Base-by-base conservation (phyloP, 129 eudicot species). In the Logfia minima region DNA sequence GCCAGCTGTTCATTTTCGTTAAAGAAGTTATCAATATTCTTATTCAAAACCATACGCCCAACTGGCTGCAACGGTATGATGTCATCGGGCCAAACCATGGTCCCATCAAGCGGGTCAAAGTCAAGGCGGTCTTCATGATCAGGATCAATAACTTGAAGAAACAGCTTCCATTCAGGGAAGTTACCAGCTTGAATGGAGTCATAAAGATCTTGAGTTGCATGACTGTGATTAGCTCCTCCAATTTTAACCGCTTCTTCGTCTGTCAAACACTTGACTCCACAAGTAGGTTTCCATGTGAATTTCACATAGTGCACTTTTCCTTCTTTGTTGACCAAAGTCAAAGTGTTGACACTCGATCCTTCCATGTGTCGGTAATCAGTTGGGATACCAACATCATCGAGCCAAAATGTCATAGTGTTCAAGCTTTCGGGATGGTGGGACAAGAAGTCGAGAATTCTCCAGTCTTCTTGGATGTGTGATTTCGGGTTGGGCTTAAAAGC, bases 381-480 rank as follows among this genome's bases (percentile, higher is more conserved):
- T n/a, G 94, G 97, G 65, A 91, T 55, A 37, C 97, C 97, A 22
- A 88, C 22, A 34, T 91, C 97, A 37, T 91, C 97, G 16, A 88
- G 85, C 85, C 90, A 88, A 77, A 88, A 91, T 1, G 92, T 78
- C 86, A 91, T 88, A 66, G 85, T 88, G 84, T 91, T 82, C 77
- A 88, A 76, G 76, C 97, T 91, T 79, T 91, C 97, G 1, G 97
- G 97, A 51, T 86, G 92, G 79, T 91, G 97, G 5, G 94, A 91
- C 32, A 88, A 84, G 79, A 88, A 91, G 91, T 91, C 97, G 2
- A 91, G 80, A 56, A 88, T 85, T 74, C 97, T 85, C 97, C 97
- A 91, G 74, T 88, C 85, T 76, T 91, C 94, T 37, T 91, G 97
- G 80, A 91, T 88, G 82, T 91, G 94, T 21, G 97, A 86, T 66